These are phyloP conservation scores for Lecanicillium sp. DNA, from an alignment of 2,329 filamentous ascomycete species.

Conservation along the genomic window DNA sequence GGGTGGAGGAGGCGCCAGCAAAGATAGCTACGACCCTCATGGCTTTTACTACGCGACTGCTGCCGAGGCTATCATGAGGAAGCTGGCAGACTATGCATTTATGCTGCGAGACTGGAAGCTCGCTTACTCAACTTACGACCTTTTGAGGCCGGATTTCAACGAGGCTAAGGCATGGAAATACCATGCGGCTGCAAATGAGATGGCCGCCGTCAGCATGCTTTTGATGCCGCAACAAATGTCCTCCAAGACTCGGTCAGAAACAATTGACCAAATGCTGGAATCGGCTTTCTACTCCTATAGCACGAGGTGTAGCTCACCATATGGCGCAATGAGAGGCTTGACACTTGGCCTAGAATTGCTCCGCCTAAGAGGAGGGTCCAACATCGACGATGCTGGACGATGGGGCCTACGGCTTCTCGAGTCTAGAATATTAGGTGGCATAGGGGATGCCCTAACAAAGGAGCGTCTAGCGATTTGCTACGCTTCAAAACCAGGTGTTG, in stretches of 20 bases:
- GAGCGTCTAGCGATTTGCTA: slow-evolving; percentile 85
- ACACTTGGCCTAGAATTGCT: slow-evolving; percentile 74
- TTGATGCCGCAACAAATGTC: slow-evolving; percentile 64
- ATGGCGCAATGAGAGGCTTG: slow-evolving; percentile 72
- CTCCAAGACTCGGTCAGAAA: slow-evolving; percentile 71
- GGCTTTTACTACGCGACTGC: slow-evolving; percentile 80
- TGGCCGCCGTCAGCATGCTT: slow-evolving; percentile 79
- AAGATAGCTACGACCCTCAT: slow-evolving; percentile 67
- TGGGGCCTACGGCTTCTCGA: slow-evolving; percentile 81
- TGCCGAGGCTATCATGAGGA: slow-evolving; percentile 85
- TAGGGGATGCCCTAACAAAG: slow-evolving; percentile 75
- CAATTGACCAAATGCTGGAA: slow-evolving; percentile 79
- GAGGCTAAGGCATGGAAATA: slow-evolving; percentile 97
- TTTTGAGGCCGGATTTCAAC: slow-evolving; percentile 79
- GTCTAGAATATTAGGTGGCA: slow-evolving; percentile 60
- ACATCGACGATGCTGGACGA: slow-evolving; percentile 76
- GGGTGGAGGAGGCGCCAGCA: slow-evolving; percentile 38
- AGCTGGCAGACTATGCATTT: slow-evolving; percentile 89
- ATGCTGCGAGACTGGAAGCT: slow-evolving; percentile 97
- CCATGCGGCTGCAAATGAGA: slow-evolving; percentile 89
- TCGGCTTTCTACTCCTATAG: slow-evolving; percentile 88
- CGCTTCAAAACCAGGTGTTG: slow-evolving; percentile 60
- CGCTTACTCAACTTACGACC: slow-evolving; percentile 83
- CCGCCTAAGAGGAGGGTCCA: slow-evolving; percentile 68
- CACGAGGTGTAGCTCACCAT: slow-evolving; percentile 71